Base-by-base conservation (phyloP, 1,284 basidiomycete genomes). In the Boletus sp. region DNA sequence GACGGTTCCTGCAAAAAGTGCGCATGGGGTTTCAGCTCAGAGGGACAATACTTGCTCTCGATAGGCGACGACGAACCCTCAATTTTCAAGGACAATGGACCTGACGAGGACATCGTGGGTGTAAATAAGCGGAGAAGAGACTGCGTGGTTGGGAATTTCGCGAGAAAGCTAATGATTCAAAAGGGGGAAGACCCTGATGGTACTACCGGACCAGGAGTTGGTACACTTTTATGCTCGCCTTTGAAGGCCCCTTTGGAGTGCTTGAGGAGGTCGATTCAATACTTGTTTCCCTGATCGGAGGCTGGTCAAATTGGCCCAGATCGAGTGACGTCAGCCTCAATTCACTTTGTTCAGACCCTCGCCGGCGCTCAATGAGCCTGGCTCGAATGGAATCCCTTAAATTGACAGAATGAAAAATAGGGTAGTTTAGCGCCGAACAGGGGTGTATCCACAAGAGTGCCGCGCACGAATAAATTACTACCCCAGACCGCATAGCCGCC, bases 261-360 rank as follows among this genome's bases (percentile, higher is more conserved):
- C 33, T 22, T 39, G 47, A 51, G 39, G 48, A 43, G 24, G 46
- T 45, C 51, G 41, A 55, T 46, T 52, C 61, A 56, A 59, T 47
- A 49, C 22, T 47, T 27, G 18, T 46, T 55, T 65, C 47, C 63
- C 56, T 53, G 27, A 58, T 63, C 37, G 35, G 27, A 43, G 16
- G 20, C 16, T 24, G 18, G 35, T 33, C 18, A 35, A 59, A 29
- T 51, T 55, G 42, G 16, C 22, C 4, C 6, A 0, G 64, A 65
- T 68, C 67, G 61, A 55, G 67, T 61, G 63, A 42, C 55, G 39
- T 46, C 43, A 61, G 57, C 41, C 62, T 58, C 36, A 5, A 55
- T 37, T 4, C 9, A 29, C 20, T 35, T 15, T 24, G 41, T 29
- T 51, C 33, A 31, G 20, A 20, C 52, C 43, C 33, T 39, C 44